These are phyloP conservation scores for Phytophthora syringae DNA, from an alignment of 352 stramenopile species.

Conservation along the genomic window DNA sequence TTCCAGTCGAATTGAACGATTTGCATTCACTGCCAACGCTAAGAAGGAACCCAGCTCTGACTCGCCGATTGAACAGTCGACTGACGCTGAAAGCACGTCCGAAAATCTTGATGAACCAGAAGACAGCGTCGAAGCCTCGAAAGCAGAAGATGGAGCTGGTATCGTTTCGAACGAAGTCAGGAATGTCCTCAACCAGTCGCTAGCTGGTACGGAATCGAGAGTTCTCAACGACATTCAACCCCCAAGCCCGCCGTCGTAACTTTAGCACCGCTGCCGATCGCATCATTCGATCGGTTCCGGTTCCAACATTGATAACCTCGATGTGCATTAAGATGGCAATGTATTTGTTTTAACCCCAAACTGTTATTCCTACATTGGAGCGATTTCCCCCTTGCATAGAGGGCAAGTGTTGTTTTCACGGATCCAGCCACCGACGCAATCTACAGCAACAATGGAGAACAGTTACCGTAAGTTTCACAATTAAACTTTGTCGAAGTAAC, in stretches of 20 bases:
- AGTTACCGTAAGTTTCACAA: too few relatives aligned
- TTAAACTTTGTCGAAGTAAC: neutral
- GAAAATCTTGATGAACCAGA: constrained; percentile 9
- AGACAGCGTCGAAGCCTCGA: neutral
- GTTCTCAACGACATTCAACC: neutral
- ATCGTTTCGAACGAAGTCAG: neutral
- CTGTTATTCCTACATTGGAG: constrained; percentile 28
- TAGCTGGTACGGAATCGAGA: too few relatives aligned
- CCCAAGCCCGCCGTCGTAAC: neutral
- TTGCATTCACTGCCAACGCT: constrained; percentile 19
- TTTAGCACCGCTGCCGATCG: neutral
- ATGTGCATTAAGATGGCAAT: too few relatives aligned
- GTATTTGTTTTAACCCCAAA: constrained; percentile 6
- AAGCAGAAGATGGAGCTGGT: constrained; percentile 1
- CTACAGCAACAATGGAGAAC: constrained; percentile 29
- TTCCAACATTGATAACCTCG: constrained; percentile 38
- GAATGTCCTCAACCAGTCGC: constrained; percentile 1
- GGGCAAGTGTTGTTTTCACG: constrained; percentile 83
- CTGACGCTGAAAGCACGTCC: constrained; percentile 9
- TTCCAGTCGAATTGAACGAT: constrained; percentile 34
- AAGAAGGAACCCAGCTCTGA: constrained; percentile 8
- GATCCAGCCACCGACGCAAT: constrained; percentile 76
- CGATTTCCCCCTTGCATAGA: constrained; percentile 75
- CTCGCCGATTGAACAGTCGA: constrained; percentile 5
- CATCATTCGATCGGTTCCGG: constrained; percentile 46